Percentiles rank a stretch among this genome's conserved stretches.
phyloP scores from a whole-genome alignment of 371 early-diverging fungal genomes.

The Mucor irregularis region DNA sequence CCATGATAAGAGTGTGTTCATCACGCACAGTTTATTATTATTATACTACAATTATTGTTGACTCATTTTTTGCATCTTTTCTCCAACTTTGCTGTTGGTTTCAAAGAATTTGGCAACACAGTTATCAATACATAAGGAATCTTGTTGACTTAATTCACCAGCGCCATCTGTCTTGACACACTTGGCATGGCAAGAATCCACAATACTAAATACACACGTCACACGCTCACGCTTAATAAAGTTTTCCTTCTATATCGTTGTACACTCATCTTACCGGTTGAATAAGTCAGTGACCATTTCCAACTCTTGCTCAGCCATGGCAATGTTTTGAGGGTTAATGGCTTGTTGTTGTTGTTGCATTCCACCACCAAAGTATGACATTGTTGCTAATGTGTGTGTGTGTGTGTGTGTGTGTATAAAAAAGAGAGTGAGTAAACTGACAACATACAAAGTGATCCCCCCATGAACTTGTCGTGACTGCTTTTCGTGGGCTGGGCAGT shows the following conservation, averaged over 20 bases:
- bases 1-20: neutral
- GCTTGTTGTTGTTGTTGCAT: constrained; percentile 40
- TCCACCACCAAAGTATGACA: constrained; percentile 54
- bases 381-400: constrained; percentile 10
- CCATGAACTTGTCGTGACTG: too few relatives aligned
- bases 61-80: constrained; percentile 63
- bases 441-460: neutral
- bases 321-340: constrained; percentile 74
- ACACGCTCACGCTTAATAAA: too few relatives aligned
- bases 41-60: constrained; percentile 14
- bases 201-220: constrained; percentile 57
- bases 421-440: neutral
- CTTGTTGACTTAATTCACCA: constrained; percentile 90
- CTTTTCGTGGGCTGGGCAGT: too few relatives aligned
- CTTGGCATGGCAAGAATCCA: constrained; percentile 81
- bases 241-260: too few relatives aligned
- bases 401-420: neutral
- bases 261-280: constrained; percentile 75
- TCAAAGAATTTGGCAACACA: constrained; percentile 87
- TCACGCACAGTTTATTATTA: neutral
- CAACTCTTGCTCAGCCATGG: constrained; percentile 83
- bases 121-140: constrained; percentile 91
- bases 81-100: constrained; percentile 76
- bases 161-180: constrained; percentile 73
- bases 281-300: constrained; percentile 84